Evolutionary conservation across 176 grass and related monocot genomes (phyloP).

Genomic region (Dendrocalamus sinicus): DNA sequence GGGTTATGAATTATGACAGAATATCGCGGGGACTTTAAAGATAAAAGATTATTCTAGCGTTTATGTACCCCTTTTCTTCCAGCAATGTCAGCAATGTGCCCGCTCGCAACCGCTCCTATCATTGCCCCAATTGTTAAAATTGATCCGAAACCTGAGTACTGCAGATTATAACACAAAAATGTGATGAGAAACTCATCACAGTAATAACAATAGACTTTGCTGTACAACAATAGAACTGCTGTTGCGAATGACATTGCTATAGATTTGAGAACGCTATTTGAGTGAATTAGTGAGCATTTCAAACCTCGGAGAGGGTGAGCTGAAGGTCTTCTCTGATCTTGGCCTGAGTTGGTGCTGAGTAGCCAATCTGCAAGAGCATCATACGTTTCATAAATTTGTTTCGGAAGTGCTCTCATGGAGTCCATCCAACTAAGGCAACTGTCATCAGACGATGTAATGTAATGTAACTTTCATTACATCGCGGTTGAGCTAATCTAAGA

Average conservation of each 20-base stretch:
- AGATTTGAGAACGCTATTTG: conserved; percentile 14
- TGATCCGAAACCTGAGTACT: conserved; percentile 67
- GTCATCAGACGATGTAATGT: no score
- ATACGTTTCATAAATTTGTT: background rate
- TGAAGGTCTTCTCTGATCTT: conserved; percentile 58
- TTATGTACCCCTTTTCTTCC: conserved; percentile 67
- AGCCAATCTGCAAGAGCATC: conserved; percentile 49
- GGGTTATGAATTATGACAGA: conserved; percentile 1
- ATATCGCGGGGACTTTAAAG: background rate
- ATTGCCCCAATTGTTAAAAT: conserved; percentile 62
- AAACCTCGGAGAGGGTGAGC: conserved; percentile 57
- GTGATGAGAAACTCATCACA: conserved; percentile 4
- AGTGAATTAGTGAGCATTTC: background rate
- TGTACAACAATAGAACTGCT: background rate
- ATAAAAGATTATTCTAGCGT: background rate
- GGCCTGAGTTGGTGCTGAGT: conserved; percentile 58
- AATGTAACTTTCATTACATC: no score
- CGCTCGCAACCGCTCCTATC: conserved; percentile 59
- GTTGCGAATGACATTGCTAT: background rate
- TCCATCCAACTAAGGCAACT: background rate
- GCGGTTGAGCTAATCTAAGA: no score
- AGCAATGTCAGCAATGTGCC: conserved; percentile 50
- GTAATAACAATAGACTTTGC: background rate
- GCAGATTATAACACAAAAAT: background rate
- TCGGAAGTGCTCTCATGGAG: background rate